A percentile compares a stretch with the other conserved stretches of the same genome.
These are phyloP conservation scores for Globisporangium perplexum DNA, from an alignment of 352 stramenopile species.

Conservation along the genomic window DNA sequence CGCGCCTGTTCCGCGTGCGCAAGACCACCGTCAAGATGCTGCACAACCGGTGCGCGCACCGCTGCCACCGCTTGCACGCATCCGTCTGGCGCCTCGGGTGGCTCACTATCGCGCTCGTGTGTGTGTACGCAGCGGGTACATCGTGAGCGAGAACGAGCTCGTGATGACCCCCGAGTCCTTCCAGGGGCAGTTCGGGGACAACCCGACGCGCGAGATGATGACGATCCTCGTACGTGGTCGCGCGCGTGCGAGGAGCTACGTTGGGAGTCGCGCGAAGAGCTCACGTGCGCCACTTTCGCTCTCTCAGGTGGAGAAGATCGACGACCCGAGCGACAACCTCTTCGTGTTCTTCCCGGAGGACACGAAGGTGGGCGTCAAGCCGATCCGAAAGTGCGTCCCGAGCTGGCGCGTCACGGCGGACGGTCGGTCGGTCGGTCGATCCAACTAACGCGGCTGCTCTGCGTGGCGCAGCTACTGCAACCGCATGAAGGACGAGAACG, in stretches of 20 bases:
- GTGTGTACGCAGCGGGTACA: constrained; percentile 90
- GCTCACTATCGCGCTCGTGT: too few species aligned
- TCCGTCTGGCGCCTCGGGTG: background rate
- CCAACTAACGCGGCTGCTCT: background rate
- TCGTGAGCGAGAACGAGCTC: constrained; percentile 95
- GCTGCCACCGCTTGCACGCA: background rate
- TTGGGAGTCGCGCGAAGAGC: background rate
- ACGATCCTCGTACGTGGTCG: constrained; percentile 87
- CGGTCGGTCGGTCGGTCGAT: too few species aligned
- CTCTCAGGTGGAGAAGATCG: constrained; percentile 70
- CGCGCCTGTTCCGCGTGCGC: constrained; percentile 90
- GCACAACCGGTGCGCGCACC: constrained; percentile 70
- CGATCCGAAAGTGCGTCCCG: constrained; percentile 91
- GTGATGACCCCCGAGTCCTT: constrained; percentile 95
- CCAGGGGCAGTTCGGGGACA: constrained; percentile 85
- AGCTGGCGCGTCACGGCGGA: too few species aligned
- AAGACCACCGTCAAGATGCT: constrained; percentile 96
- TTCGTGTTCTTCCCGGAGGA: constrained; percentile 99
- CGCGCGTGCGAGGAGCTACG: background rate
- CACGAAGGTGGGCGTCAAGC: constrained; percentile 98
- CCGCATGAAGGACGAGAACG: constrained; percentile 96
- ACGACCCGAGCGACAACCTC: constrained; percentile 92
- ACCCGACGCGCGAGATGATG: constrained; percentile 93
- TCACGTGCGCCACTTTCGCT: background rate
- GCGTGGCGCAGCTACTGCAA: constrained; percentile 77